Evolutionary conservation across 306 rosid genomes (phyloP).

Genomic region (Cucumis sativus): DNA sequence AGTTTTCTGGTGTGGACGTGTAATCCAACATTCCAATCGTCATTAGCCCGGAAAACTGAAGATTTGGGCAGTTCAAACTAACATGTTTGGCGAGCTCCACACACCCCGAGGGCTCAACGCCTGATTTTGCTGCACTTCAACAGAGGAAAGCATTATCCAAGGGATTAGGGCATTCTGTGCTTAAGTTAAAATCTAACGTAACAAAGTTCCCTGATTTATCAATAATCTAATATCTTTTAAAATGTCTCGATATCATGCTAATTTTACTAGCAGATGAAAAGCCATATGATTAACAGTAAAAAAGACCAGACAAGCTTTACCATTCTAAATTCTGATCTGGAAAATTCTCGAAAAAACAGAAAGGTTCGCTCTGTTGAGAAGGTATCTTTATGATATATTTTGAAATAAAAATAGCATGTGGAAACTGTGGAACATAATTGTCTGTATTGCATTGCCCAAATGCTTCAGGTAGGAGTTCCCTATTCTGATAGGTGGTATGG

Average conservation of each 20-base stretch:
- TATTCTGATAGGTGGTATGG: not conserved
- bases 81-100: conserved; percentile 78
- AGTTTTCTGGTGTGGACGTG: conserved; percentile 81
- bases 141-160: not conserved
- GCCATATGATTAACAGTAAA: not conserved
- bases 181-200: not conserved
- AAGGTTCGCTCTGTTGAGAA: not conserved
- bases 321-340: not conserved
- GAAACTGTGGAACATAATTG: not conserved
- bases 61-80: conserved; percentile 49
- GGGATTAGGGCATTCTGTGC: not conserved
- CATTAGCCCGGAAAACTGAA: conserved; percentile 79
- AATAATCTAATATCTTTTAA: not conserved
- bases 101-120: conserved; percentile 68
- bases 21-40: conserved; percentile 94
- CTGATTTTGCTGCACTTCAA: conserved; percentile 60
- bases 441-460: not conserved
- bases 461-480: not conserved
- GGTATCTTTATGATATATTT: not conserved
- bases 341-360: not conserved
- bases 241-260: not conserved
- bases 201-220: not conserved
- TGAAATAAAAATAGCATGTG: not conserved
- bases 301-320: not conserved
- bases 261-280: not conserved